Evolutionary conservation across 139 green algal genomes (phyloP), one percentile per base, ranked within the genome.

Genomic region (Microglena sp.): DNA sequence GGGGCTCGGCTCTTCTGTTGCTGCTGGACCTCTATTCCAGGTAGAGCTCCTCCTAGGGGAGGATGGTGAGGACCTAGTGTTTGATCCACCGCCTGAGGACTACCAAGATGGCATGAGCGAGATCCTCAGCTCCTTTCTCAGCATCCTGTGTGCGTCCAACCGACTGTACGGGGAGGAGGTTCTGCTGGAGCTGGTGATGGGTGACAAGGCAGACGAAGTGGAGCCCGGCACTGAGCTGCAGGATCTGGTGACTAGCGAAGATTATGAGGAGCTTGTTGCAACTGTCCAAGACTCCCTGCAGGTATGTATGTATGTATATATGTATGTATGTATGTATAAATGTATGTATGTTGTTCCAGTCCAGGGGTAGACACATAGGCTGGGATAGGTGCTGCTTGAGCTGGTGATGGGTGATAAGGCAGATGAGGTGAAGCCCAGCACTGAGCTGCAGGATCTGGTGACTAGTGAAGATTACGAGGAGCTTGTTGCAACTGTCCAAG

Each of bases 391-490:
- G 55, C 55, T 82, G 22, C 64, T 81, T 55, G 34, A 63, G 40
- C 63, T 62, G 45, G 72, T 85, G 35, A 66, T 85, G 56, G 72
- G 72, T 8, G 68, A 73, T 40, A 79, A 77, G 64, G 60, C 67
- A 29, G 67, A 35, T 4, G 75, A 81, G 58, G n/a, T n/a, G n/a
- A n/a, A n/a, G n/a, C n/a, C n/a, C n/a, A n/a, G n/a, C n/a, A 73
- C 67, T 31, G 73, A 82, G n/a, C 66, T 93, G 70, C 74, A 78
- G 64, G 84, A 90, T 58, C 74, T 93, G 5, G 74, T 91, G 18
- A 67, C 75, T 29, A 69, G 68, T 28, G 76, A 81, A 15, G 64
- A 84, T 58, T 74, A 77, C 43, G 74, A 84, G 27, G 60, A 81
- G 36, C 71, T 93, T 65, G 82, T n/a, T n/a, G n/a, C n/a, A n/a